Conservation (phyloP, 116 monocot genomes). For the Zostera marina region DNA sequence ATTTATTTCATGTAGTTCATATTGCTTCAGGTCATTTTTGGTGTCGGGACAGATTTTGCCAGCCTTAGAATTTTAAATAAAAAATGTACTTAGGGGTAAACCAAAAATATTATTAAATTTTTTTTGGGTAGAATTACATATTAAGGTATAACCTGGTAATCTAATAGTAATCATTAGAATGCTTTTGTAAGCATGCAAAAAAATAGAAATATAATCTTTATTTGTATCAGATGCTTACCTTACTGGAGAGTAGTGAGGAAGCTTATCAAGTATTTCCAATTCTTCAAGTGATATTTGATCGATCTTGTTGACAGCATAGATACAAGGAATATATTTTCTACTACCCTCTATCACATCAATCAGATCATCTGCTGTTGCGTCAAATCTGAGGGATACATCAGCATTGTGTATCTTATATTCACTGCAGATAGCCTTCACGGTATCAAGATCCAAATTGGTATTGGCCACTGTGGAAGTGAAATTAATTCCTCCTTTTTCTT, state of each 20-base stretch:
- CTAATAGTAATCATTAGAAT: no score
- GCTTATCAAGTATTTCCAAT: conserved; percentile 86
- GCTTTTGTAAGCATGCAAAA: no score
- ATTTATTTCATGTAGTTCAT: no score
- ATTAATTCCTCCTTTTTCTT: conserved; percentile 97
- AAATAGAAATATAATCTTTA: no score
- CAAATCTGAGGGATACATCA: conserved; percentile 73
- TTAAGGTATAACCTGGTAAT: no score
- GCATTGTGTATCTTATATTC: conserved; percentile 96
- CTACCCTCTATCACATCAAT: conserved; percentile 96
- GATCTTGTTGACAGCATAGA: conserved; percentile 93
- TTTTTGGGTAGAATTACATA: no score
- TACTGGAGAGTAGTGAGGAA: conserved; percentile 91
- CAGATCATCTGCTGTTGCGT: conserved; percentile 93
- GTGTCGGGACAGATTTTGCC: no score
- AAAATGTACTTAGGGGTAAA: no score
- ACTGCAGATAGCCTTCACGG: conserved; percentile 86
- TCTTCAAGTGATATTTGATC: conserved; percentile 96
- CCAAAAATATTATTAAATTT: no score
- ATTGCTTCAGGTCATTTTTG: no score
- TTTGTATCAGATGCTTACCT: conserved; percentile 25
- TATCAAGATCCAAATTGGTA: conserved; percentile 93
- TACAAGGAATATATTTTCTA: conserved; percentile 85
- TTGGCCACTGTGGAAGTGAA: conserved; percentile 80
- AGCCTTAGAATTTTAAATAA: no score